Evolutionary conservation across 2,329 filamentous ascomycete species (phyloP).

Genomic region (Alternaria arborescens): DNA sequence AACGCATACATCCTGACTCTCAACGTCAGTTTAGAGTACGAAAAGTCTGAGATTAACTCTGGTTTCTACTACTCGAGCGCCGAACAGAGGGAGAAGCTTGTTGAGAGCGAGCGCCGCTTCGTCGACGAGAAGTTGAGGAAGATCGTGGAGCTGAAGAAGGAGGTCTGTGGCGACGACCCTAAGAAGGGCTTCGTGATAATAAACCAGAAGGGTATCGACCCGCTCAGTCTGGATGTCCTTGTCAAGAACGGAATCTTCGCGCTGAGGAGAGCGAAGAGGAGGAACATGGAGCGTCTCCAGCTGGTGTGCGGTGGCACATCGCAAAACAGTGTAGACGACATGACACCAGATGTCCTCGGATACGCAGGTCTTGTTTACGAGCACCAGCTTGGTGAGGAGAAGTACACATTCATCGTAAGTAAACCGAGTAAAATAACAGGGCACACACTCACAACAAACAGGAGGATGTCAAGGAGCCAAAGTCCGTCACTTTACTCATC

Average conservation of each 20-base stretch:
- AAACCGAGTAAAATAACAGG: background rate
- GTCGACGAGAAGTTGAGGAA: slow-evolving; percentile 96
- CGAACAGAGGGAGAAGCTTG: slow-evolving; percentile 95
- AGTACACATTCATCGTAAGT: slow-evolving; percentile 86
- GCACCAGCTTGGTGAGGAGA: slow-evolving; percentile 97
- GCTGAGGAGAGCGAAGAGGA: slow-evolving; percentile 90
- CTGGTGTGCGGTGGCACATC: slow-evolving; percentile 89
- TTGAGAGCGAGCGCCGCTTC: slow-evolving; percentile 94
- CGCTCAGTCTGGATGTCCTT: slow-evolving; percentile 90
- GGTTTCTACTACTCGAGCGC: slow-evolving; percentile 98
- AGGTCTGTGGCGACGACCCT: slow-evolving; percentile 90
- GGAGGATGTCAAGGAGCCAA: slow-evolving; percentile 98
- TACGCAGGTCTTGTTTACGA: slow-evolving; percentile 98
- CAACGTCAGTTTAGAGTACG: slow-evolving; percentile 97
- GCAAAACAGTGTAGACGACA: slow-evolving; percentile 96
- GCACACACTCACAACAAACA: slow-evolving; percentile 35
- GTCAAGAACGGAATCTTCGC: slow-evolving; percentile 99
- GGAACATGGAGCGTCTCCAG: slow-evolving; percentile 98
- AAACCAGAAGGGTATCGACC: slow-evolving; percentile 99
- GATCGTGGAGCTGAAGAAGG: slow-evolving; percentile 97
- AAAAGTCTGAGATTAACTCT: slow-evolving; percentile 99
- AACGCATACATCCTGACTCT: slow-evolving; percentile 95
- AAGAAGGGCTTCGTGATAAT: slow-evolving; percentile 98
- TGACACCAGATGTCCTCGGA: slow-evolving; percentile 85
- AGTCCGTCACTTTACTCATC: slow-evolving; percentile 96